Base-by-base conservation (phyloP, 106 monocot genomes). In the Apostasia shenzhenica region DNA sequence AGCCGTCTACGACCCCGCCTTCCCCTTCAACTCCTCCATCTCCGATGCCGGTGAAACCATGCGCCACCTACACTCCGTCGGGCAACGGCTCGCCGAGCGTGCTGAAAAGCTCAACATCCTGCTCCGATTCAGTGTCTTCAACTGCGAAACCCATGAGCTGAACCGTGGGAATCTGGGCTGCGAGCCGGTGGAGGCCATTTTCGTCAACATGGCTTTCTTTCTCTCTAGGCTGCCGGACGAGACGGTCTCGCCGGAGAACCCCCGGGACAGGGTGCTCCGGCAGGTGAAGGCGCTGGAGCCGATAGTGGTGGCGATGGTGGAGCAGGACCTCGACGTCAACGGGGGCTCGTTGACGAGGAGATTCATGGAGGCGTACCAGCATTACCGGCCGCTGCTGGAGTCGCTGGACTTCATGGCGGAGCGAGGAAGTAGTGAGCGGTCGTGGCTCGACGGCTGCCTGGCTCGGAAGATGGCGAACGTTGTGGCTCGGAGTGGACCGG, bases 221-320 rank as follows among this genome's bases (percentile, higher is more conserved):
- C 83, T 90, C 14, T 78, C 80, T 8, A 61, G 77, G 45, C 54
- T 90, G n/a, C 71, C 90, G 6, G 90, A 90, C 67, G 90, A 90
- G 78, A 86, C 83, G 78, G 90, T 90, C 42, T 74, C 90, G 3
- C 85, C 86, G 39, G 77, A 72, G 46, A 90, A 90, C 76, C 90
- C 90, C 0, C 85, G 90, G 1, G 90, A 90, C 73, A 80, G 86
- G 68, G 70, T 86, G 10, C 80, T 90, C 14, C 82, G 90, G 45
- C 75, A 73, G 10, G 86, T 86, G 57, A 75, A 61, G 48, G 53
- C 73, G 0, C 75, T 90, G 13, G 45, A 65, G 14, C 86, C 90
- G 26, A 72, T 46, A 1, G 73, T 83, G 38, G 90, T 86, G 43
- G 59, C 77, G 6, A 66, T 90, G 40, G 83, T 76, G 10, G 90